phyloP scores from a whole-genome alignment of 345 rosid genomes.

The Salix brachista region DNA sequence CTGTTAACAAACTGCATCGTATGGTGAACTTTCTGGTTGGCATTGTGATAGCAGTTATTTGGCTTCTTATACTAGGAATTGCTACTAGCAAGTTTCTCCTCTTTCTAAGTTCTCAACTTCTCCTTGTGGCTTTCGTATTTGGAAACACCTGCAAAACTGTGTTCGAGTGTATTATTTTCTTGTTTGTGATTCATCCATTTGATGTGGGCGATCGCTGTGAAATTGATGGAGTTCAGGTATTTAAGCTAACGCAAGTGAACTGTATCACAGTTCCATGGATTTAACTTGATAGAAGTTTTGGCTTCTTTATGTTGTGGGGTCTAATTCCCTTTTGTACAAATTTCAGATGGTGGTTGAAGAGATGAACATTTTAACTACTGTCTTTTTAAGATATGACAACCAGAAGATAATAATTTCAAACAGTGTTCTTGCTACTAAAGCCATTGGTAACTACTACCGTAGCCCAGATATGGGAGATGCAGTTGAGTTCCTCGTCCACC shows the following conservation, averaged over 20 bases:
- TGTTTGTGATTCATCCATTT: constrained; percentile 29
- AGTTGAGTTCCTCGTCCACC: constrained; percentile 54
- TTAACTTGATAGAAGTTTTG: neutral
- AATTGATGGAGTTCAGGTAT: constrained; percentile 31
- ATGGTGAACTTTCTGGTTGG: constrained; percentile 25
- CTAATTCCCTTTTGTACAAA: neutral
- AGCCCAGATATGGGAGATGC: constrained; percentile 82
- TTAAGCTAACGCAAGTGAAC: neutral
- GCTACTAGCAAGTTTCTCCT: constrained; percentile 28
- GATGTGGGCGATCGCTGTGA: constrained; percentile 33
- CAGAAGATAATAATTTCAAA: constrained; percentile 71
- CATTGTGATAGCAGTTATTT: constrained; percentile 17
- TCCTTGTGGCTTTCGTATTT: constrained; percentile 27
- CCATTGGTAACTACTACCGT: constrained; percentile 47
- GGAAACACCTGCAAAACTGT: constrained; percentile 29
- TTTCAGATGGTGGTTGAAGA: constrained; percentile 82
- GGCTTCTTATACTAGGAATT: constrained; percentile 34
- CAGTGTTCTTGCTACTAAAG: constrained; percentile 41
- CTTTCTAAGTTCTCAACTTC: constrained; percentile 26
- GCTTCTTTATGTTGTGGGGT: neutral
- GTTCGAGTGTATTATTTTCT: constrained; percentile 27
- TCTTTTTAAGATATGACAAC: constrained; percentile 66
- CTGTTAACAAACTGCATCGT: constrained; percentile 28
- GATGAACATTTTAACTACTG: constrained; percentile 65
- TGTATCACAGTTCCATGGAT: neutral